A percentile compares a stretch with the other conserved stretches of the same genome.
phyloP scores from a whole-genome alignment of 495 filamentous ascomycete species.

The Staphylotrichum longicolle region DNA sequence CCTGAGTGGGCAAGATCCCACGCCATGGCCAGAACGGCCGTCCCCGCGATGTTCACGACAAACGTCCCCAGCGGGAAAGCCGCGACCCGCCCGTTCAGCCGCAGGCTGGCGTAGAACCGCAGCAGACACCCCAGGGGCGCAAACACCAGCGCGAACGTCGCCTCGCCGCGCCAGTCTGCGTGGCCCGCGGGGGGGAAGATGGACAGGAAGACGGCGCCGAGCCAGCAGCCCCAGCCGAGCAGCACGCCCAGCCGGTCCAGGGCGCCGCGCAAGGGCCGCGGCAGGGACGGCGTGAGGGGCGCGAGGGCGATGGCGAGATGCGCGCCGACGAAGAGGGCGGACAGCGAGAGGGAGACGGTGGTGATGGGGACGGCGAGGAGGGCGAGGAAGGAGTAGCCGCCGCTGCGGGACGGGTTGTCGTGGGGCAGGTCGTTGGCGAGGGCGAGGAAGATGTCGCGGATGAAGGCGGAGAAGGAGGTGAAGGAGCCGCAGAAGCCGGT shows the following conservation, averaged over 20 bases:
- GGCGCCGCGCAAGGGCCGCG: slow-evolving; percentile 55
- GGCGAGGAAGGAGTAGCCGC: slow-evolving; percentile 81
- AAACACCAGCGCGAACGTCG: slow-evolving; percentile 77
- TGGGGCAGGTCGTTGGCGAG: slow-evolving; percentile 65
- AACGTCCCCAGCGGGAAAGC: slow-evolving; percentile 90
- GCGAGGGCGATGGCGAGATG: slow-evolving; percentile 71
- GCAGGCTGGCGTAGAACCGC: slow-evolving; percentile 68
- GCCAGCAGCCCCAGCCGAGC: slow-evolving; percentile 70
- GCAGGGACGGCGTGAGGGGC: slow-evolving; percentile 55
- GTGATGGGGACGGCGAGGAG: slow-evolving; percentile 65
- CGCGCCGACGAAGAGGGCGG: slow-evolving; percentile 67
- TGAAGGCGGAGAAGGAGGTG: slow-evolving; percentile 89
- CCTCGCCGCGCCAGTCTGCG: slow-evolving; percentile 69
- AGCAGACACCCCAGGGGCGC: slow-evolving; percentile 76
- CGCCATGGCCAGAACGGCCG: slow-evolving; percentile 59
- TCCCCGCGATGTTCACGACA: slow-evolving; percentile 75
- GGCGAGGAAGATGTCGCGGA: slow-evolving; percentile 80
- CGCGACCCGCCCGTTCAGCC: slow-evolving; percentile 62
- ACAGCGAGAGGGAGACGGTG: slow-evolving; percentile 66
- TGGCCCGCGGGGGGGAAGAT: slow-evolving; percentile 71
- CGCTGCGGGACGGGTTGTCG: slow-evolving; percentile 51
- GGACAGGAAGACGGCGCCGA: slow-evolving; percentile 72
- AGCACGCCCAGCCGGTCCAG: slow-evolving; percentile 62
- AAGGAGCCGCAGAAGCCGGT: slow-evolving; percentile 94
- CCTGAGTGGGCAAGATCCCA: slow-evolving; percentile 68